Percentiles rank a stretch among this genome's conserved stretches.
Evolutionary conservation across 1,284 basidiomycete species (phyloP).

Genomic region (Ustilago esculenta): DNA sequence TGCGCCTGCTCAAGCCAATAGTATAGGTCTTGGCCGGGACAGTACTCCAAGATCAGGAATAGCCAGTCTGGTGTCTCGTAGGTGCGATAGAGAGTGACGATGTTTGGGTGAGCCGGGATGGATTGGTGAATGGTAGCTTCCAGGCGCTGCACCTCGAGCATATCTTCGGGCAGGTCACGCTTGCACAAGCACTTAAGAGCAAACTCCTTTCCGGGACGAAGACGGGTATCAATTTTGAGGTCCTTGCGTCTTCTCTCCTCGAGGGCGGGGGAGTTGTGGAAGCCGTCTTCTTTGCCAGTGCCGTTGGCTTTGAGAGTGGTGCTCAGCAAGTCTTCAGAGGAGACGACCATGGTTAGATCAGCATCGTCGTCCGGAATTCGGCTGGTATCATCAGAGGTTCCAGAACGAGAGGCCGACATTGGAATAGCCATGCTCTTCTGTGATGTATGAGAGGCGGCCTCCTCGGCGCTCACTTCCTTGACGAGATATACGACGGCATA

Average conservation of each 20-base stretch:
- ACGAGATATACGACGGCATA: slow-evolving; percentile 66
- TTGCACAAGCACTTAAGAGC: slow-evolving; percentile 94
- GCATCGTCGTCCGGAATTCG: slow-evolving; percentile 27
- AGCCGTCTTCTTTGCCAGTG: slow-evolving; percentile 25
- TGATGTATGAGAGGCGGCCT: slow-evolving; percentile 10
- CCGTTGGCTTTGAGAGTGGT: slow-evolving; percentile 40
- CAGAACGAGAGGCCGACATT: slow-evolving; percentile 7
- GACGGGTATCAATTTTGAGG: slow-evolving; percentile 32
- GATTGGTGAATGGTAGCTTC: slow-evolving; percentile 92
- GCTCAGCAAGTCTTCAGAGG: slow-evolving; percentile 43
- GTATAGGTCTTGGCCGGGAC: slow-evolving; percentile 88
- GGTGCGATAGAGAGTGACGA: slow-evolving; percentile 83
- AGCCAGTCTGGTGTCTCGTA: slow-evolving; percentile 80
- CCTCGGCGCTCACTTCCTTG: slow-evolving; percentile 54
- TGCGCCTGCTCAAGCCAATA: slow-evolving; percentile 84
- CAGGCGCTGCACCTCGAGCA: slow-evolving; percentile 63
- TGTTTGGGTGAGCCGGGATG: slow-evolving; percentile 87
- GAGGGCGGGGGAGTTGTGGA: slow-evolving; percentile 45
- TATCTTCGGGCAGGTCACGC: slow-evolving; percentile 59
- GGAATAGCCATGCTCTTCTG: slow-evolving; percentile 23
- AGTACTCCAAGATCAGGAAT: slow-evolving; percentile 85
- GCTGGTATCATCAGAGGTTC: background rate
- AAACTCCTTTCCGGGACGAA: slow-evolving; percentile 73
- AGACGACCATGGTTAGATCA: slow-evolving; percentile 37
- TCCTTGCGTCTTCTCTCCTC: slow-evolving; percentile 45